Percentiles rank a stretch among this genome's conserved stretches.
These are phyloP conservation scores for Serendipita sp. DNA, from an alignment of 768 basidiomycete species.

Conservation along the genomic window DNA sequence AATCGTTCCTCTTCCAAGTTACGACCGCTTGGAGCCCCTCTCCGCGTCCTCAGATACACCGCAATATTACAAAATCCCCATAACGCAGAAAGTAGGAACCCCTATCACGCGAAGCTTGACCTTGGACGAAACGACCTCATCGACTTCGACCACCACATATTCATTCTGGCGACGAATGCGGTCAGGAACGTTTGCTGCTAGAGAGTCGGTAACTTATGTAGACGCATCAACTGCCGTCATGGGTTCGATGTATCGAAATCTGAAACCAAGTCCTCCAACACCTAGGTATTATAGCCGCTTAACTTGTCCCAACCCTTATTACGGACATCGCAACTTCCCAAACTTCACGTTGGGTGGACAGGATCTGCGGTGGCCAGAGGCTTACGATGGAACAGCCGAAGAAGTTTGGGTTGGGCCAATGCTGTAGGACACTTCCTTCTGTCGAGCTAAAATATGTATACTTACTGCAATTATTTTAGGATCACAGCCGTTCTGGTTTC, in stretches of 20 bases:
- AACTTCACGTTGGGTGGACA: constrained; percentile 53
- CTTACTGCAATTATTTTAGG: not conserved
- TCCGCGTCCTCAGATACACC: not conserved
- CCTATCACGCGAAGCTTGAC: not conserved
- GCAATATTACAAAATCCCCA: not conserved
- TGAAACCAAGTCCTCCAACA: not conserved
- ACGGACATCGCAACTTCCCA: constrained; percentile 46
- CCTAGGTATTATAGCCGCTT: constrained; percentile 25
- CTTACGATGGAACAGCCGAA: constrained; percentile 32
- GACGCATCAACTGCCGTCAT: not conserved
- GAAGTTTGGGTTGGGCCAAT: constrained; percentile 62
- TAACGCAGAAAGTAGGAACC: not conserved
- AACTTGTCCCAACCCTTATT: constrained; percentile 39
- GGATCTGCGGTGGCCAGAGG: constrained; percentile 46
- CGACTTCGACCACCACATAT: not conserved
- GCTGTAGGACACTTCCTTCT: constrained; percentile 29
- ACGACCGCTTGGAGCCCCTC: not conserved
- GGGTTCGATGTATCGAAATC: not conserved
- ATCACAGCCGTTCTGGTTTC: constrained; percentile 14
- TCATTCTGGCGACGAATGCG: constrained; percentile 1
- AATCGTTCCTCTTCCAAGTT: not conserved
- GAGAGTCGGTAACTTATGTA: not conserved
- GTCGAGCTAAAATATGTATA: not conserved
- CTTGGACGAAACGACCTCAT: not conserved
- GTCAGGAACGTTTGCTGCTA: not conserved